Evolutionary conservation across 306 rosid genomes (phyloP), one percentile per base, ranked within the genome.

Genomic region (Castanea crenata): DNA sequence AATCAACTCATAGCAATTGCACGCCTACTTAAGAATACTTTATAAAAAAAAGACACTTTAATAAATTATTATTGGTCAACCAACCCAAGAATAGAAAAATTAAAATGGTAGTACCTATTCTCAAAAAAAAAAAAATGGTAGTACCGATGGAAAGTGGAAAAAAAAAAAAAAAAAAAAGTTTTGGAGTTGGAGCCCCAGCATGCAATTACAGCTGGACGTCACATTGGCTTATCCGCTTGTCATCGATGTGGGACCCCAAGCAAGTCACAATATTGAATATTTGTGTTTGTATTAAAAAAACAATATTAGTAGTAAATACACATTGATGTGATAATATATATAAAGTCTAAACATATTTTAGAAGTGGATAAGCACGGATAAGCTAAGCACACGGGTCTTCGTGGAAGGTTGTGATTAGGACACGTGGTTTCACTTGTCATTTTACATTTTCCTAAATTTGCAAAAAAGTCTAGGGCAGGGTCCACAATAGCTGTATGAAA

Each of bases 121-220:
- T 23, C 23, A 23, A 23, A 23, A 23, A 23, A 23, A 23, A 23
- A 23, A 38, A 38, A 38, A 38, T 38, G 46, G 11, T 38, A 38
- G 10, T 23, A 23, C 21, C 4, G 20, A 20, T 1, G 11, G 11
- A 20, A 57, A 57, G 23, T 8, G 11, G 1, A n/a, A 18, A n/a
- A 56, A n/a, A 23, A 23, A 12, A 23, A 12, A 3, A 21, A 2
- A 25, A 63, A 55, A 27, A 52, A 5, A 4, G 34, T 44, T 55
- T 82, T 74, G 74, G 31, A 13, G 1, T 52, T 69, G 83, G 83
- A 78, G 77, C 62, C 46, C 44, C 44, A 71, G 72, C 55, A 57
- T 11, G 55, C 61, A 25, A n/a, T 20, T 63, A 79, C 74, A 83
- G 80, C 71, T 78, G 80, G 83, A 78, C 77, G 74, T 80, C 86